Percentiles rank a stretch among this genome's conserved stretches.
Evolutionary conservation across 2,329 filamentous ascomycete species (phyloP).

Genomic region (Nemania serpens): DNA sequence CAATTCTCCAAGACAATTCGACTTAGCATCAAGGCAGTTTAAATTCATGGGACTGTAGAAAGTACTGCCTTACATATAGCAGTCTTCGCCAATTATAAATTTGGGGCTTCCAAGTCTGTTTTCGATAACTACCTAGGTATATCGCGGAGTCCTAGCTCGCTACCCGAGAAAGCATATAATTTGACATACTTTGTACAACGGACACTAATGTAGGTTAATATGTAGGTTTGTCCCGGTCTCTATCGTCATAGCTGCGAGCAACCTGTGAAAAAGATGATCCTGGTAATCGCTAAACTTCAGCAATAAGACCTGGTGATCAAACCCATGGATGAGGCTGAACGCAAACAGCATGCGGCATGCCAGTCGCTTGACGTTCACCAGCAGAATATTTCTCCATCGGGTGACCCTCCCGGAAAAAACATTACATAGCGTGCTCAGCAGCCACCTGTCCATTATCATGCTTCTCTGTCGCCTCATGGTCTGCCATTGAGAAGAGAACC

Average conservation of each 20-base stretch:
- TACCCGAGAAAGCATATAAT: background rate
- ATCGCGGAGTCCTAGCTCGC: constrained; percentile 2
- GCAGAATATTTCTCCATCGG: constrained; percentile 9
- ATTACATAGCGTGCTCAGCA: background rate
- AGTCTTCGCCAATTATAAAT: too few species aligned
- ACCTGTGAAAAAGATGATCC: constrained; percentile 6
- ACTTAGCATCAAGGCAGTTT: too few species aligned
- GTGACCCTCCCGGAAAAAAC: background rate
- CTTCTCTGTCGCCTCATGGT: background rate
- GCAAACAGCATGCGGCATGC: constrained; percentile 1
- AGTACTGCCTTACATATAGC: too few species aligned
- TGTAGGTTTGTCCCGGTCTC: constrained; percentile 8
- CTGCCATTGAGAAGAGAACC: background rate
- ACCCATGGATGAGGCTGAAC: constrained; percentile 27
- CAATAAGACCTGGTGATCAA: background rate
- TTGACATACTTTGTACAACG: background rate
- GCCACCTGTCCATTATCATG: background rate
- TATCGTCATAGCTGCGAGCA: constrained; percentile 14
- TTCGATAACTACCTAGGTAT: background rate
- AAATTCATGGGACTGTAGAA: too few species aligned
- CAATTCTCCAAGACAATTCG: too few species aligned
- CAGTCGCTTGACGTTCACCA: constrained; percentile 18
- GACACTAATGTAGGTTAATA: constrained; percentile 1
- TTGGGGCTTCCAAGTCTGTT: background rate
- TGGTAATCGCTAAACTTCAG: constrained; percentile 1